Evolutionary conservation across 345 rosid species (phyloP).

Genomic region (Euphorbia lathyris): DNA sequence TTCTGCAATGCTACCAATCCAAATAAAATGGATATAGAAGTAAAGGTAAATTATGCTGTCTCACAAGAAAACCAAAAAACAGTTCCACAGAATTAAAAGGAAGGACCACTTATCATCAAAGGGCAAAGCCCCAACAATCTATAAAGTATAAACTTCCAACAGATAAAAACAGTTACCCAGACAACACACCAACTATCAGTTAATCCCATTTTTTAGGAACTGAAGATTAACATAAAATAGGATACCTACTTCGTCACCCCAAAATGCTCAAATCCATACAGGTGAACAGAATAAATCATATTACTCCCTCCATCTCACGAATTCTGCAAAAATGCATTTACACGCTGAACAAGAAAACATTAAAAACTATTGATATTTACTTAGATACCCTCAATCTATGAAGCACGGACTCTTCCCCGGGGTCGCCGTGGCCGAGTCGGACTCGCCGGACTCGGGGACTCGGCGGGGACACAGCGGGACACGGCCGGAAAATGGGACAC

Average conservation of each 20-base stretch:
- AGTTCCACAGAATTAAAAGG: background rate
- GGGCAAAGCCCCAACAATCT: background rate
- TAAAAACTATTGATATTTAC: no score
- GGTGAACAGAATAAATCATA: no score
- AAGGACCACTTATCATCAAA: background rate
- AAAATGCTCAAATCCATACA: background rate
- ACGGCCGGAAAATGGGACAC: no score
- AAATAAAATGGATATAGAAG: background rate
- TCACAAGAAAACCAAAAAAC: background rate
- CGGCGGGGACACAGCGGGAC: no score
- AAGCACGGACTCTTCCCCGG: no score
- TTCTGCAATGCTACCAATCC: background rate
- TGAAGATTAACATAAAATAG: background rate
- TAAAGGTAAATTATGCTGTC: background rate
- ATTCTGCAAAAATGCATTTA: no score
- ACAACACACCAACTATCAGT: background rate
- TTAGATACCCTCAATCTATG: no score
- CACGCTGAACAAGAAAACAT: no score
- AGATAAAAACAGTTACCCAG: background rate
- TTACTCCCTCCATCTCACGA: no score
- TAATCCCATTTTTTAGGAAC: background rate
- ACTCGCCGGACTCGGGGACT: no score
- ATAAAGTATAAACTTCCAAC: background rate
- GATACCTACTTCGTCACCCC: background rate
- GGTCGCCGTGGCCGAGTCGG: no score